Base-by-base conservation (phyloP, 2,329 filamentous ascomycete species). In the Diaporthe ilicicola region DNA sequence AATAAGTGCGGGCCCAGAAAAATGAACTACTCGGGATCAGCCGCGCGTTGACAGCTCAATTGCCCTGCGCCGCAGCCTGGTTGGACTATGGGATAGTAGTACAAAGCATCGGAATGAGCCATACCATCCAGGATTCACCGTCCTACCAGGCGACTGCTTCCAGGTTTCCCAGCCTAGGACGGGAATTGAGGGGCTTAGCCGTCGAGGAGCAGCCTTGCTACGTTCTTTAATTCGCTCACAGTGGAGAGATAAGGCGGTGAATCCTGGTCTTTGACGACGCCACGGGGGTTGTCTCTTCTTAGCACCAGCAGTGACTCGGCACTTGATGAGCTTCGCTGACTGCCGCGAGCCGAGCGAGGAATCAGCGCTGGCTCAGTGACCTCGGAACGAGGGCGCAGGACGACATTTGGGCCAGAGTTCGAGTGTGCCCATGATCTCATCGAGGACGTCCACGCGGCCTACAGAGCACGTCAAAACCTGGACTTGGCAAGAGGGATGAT, bases 11-110 rank as follows among this genome's bases (percentile, higher is more conserved):
- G 59, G 42, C 29, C 59, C 42, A 42, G 55, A 34, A 48, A 62
- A 37, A 50, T 50, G 59, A 64, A 64, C 27, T n/a, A 37, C 59
- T 64, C 59, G 44, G 59, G 59, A 50, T 50, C 29, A 64, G 59
- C 59, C 59, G 59, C 44, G 42, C 59, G 59, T 64, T 50, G 59
- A 50, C 59, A 64, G 44, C 44, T 64, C 22, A 22, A 13, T 37
- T 37, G 42, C 59, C 59, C 32, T 62, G 44, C 29, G 59, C 44
- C n/a, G 50, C 34, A 50, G 22, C 10, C 44, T 37, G 59, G 44
- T 50, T 37, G 55, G 55, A 39, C 15, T n/a, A 61, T 50, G 59
- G 59, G 59, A 29, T 22, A 48, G 42, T 12, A 48, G 42, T 24
- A 62, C 19, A 48, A 17, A n/a, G 27, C 46, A 37, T 64, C 29